Conservation (phyloP, 1,284 basidiomycete species). For the Schizophyllum commune region DNA sequence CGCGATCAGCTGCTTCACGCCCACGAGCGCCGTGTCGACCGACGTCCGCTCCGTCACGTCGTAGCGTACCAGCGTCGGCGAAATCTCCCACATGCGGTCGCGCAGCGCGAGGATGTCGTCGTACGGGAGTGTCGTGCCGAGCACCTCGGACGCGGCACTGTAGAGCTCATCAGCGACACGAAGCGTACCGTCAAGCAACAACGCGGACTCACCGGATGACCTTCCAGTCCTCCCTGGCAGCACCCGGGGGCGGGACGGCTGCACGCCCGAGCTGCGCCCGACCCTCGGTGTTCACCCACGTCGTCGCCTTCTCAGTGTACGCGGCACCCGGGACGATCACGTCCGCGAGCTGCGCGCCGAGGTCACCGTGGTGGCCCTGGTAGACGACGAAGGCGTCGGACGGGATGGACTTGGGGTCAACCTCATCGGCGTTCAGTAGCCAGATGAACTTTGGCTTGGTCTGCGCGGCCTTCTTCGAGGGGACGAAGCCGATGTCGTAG, state of each 20-base stretch:
- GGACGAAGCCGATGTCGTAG: constrained; percentile 91
- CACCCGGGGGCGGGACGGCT: constrained; percentile 93
- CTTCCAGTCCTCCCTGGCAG: constrained; percentile 98
- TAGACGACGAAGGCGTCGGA: constrained; percentile 96
- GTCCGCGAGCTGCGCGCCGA: constrained; percentile 94
- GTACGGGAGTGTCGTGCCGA: constrained; percentile 80
- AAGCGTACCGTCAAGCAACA: background rate
- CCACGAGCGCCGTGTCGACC: constrained; percentile 59
- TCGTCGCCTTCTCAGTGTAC: constrained; percentile 93
- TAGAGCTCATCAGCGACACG: constrained; percentile 1
- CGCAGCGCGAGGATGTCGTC: constrained; percentile 84
- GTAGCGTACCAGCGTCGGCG: constrained; percentile 85
- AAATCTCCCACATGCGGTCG: constrained; percentile 97
- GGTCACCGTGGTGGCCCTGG: constrained; percentile 98
- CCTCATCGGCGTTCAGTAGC: constrained; percentile 93
- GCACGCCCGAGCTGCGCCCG: constrained; percentile 87
- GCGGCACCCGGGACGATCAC: constrained; percentile 91
- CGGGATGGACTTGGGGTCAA: constrained; percentile 88
- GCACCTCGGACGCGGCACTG: constrained; percentile 87
- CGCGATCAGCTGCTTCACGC: constrained; percentile 55
- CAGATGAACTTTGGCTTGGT: constrained; percentile 94
- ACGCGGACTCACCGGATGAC: constrained; percentile 68
- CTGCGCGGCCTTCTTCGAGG: constrained; percentile 69
- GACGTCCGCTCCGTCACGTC: constrained; percentile 81
- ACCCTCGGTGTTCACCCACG: constrained; percentile 98